These are phyloP conservation scores for Geotrichum macrosporum DNA, from an alignment of 1,139 yeast genomes.

Conservation along the genomic window DNA sequence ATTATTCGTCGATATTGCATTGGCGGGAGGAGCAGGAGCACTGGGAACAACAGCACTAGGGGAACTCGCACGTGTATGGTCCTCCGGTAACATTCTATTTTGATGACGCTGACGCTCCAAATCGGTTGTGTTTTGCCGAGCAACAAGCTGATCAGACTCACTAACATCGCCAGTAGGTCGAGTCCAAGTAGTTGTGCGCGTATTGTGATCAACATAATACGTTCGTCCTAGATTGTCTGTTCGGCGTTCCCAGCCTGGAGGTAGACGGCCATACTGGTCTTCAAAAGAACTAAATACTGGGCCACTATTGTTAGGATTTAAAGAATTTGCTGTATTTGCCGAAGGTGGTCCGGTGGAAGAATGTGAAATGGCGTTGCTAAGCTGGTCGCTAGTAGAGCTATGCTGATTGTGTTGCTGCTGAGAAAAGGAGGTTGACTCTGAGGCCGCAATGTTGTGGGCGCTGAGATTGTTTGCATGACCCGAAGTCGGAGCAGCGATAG, in stretches of 20 bases:
- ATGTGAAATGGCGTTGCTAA: constrained; percentile 17
- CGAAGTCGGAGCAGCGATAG: too few relatives aligned
- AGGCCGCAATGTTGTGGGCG: constrained; percentile 23
- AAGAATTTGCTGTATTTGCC: constrained; percentile 26
- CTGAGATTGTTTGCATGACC: constrained; percentile 20
- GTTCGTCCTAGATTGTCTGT: constrained; percentile 97
- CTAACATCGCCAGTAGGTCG: constrained; percentile 64
- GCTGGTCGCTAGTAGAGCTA: constrained; percentile 22
- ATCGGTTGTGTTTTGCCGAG: constrained; percentile 59
- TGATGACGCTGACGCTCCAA: constrained; percentile 88
- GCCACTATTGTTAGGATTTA: constrained; percentile 27
- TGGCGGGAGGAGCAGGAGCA: constrained; percentile 34
- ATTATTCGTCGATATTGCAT: constrained; percentile 41
- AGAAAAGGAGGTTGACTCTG: constrained; percentile 28
- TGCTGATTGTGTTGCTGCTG: constrained; percentile 26
- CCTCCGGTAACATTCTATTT: constrained; percentile 85
- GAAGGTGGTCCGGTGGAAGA: constrained; percentile 20
- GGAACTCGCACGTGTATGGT: constrained; percentile 35
- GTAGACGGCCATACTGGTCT: constrained; percentile 92
- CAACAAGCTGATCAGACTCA: constrained; percentile 41
- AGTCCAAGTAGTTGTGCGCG: constrained; percentile 97
- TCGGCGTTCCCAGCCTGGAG: constrained; percentile 98
- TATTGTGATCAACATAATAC: constrained; percentile 95
- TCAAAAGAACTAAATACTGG: constrained; percentile 63
- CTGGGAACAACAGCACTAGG: constrained; percentile 27